Evolutionary conservation across 1,284 basidiomycete genomes (phyloP).

Genomic region (Puccinia horiana): DNA sequence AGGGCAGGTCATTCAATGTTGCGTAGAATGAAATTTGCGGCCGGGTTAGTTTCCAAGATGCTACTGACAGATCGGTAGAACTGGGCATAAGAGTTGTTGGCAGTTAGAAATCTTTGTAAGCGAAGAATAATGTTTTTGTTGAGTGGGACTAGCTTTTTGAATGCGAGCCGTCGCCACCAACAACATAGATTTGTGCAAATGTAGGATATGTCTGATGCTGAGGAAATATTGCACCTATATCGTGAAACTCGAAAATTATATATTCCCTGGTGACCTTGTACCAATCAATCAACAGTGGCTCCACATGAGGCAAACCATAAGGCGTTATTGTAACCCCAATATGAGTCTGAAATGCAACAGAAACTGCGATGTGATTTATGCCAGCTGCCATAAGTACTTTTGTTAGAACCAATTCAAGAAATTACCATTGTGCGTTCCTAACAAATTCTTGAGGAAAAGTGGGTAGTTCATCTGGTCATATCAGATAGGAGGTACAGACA

Average conservation of each 20-base stretch:
- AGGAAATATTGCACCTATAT: neutral
- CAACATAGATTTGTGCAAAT: neutral
- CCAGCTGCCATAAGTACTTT: too few relatives aligned
- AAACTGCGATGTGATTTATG: too few relatives aligned
- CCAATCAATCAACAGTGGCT: neutral
- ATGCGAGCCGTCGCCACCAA: neutral
- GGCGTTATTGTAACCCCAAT: constrained; percentile 29
- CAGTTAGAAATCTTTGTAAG: neutral
- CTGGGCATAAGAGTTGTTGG: neutral
- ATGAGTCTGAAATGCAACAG: too few relatives aligned
- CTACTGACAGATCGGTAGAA: neutral
- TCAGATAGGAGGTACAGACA: too few relatives aligned
- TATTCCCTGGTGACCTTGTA: neutral
- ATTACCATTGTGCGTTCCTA: too few relatives aligned
- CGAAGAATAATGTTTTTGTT: neutral
- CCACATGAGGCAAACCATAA: constrained; percentile 14
- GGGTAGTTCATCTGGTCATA: too few relatives aligned
- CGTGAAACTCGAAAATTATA: neutral
- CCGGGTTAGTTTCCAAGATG: neutral
- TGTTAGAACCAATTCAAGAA: too few relatives aligned
- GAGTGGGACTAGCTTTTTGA: neutral
- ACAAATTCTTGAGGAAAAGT: too few relatives aligned
- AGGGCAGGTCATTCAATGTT: neutral
- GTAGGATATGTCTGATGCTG: neutral
- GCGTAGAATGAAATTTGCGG: neutral